Percentiles rank a stretch among this genome's conserved stretches.
Conservation (phyloP, 352 stramenopile species). For the Globisporangium abappressorium region DNA sequence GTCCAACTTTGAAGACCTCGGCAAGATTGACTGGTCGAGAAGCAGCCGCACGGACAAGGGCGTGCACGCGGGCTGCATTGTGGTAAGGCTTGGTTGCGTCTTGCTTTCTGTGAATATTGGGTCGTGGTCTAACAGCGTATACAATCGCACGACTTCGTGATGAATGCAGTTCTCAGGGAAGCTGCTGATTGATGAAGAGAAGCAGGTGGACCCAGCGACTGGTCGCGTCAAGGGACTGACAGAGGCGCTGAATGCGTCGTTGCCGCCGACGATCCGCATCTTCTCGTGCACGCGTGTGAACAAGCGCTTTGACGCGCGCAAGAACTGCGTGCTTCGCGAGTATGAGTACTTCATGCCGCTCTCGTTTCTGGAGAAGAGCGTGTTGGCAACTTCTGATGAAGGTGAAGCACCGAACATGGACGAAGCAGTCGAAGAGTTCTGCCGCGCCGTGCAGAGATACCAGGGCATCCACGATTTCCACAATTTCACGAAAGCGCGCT, state of each 20-base stretch:
- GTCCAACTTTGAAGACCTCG: slow-evolving; percentile 85
- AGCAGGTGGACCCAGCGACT: slow-evolving; percentile 47
- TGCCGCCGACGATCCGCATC: slow-evolving; percentile 80
- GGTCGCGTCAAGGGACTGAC: slow-evolving; percentile 58
- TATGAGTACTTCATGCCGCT: slow-evolving; percentile 92
- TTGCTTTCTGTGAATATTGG: neutral
- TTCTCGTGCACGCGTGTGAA: slow-evolving; percentile 88
- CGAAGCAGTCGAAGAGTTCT: slow-evolving; percentile 45
- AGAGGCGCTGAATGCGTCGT: slow-evolving; percentile 68
- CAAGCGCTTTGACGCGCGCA: slow-evolving; percentile 87
- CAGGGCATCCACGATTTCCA: slow-evolving; percentile 90
- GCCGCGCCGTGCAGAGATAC: slow-evolving; percentile 50
- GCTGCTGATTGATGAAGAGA: slow-evolving; percentile 79
- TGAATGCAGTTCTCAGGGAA: slow-evolving; percentile 78
- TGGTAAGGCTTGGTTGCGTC: slow-evolving; percentile 33
- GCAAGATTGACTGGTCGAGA: slow-evolving; percentile 88
- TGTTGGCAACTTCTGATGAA: slow-evolving; percentile 17
- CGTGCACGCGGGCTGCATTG: slow-evolving; percentile 88
- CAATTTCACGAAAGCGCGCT: slow-evolving; percentile 87
- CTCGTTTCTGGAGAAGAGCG: slow-evolving; percentile 59
- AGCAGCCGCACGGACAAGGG: slow-evolving; percentile 92
- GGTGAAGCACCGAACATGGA: slow-evolving; percentile 32
- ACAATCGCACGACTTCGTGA: neutral
- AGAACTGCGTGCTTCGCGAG: slow-evolving; percentile 84
- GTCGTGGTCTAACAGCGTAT: neutral